These are phyloP conservation scores for Penicillium sp. DNA, from an alignment of 2,329 filamentous ascomycete genomes.

Conservation along the genomic window DNA sequence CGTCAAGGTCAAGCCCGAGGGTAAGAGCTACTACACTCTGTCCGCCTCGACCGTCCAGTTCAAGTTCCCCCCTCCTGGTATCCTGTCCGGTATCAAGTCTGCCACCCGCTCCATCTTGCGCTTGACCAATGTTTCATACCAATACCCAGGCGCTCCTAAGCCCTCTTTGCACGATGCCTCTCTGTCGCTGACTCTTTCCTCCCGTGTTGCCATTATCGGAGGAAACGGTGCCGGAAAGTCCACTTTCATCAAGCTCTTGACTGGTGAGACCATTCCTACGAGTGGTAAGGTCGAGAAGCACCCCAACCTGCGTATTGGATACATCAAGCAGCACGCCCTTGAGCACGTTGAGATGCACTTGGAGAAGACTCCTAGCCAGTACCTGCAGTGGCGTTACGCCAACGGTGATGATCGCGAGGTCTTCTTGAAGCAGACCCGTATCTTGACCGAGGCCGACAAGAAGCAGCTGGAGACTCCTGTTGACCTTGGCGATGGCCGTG, in stretches of 20 bases:
- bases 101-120: constrained; percentile 90
- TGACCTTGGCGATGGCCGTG: constrained; percentile 79
- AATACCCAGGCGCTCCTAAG: constrained; percentile 87
- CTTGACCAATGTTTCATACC: constrained; percentile 87
- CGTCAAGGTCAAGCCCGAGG: constrained; percentile 86
- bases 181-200: constrained; percentile 85
- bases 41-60: constrained; percentile 87
- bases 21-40: constrained; percentile 96
- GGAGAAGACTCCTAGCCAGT: constrained; percentile 98
- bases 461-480: constrained; percentile 89
- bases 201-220: constrained; percentile 92
- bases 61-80: constrained; percentile 96
- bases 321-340: constrained; percentile 98
- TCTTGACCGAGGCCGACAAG: constrained; percentile 80
- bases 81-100: constrained; percentile 92
- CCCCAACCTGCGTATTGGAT: constrained; percentile 96
- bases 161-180: constrained; percentile 84
- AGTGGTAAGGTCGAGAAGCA: constrained; percentile 93
- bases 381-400: constrained; percentile 96
- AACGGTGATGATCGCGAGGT: constrained; percentile 97
- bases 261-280: constrained; percentile 83
- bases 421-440: constrained; percentile 93
- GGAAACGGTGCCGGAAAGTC: constrained; percentile 98
- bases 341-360: constrained; percentile 99
- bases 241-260: constrained; percentile 95